Evolutionary conservation across 2,329 filamentous ascomycete species (phyloP), one percentile per base, ranked within the genome.

Genomic region (Teratosphaeria viscida): DNA sequence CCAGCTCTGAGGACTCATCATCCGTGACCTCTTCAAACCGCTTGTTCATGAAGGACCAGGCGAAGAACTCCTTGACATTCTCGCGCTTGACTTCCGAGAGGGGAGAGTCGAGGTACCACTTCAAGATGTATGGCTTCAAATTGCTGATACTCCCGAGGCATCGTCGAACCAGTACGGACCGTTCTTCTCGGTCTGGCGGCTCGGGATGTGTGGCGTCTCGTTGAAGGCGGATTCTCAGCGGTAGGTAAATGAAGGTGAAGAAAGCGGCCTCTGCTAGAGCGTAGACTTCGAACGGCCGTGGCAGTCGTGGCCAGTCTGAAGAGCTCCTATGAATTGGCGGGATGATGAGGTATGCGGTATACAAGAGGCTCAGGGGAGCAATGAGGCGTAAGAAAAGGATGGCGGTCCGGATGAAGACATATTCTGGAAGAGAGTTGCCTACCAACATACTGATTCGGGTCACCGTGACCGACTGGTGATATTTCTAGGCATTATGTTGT

Each of bases 1-100:
- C 78, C 43, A 85, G 65, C 68, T 82, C 79, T 39, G 79, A 77
- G 76, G 14, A 16, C 26, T 53, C 52, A 27, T 16, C 69, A 2
- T 76, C 72, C 4, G 70, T n/a, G 75, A 74, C 61, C 86, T 84
- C 62, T 87, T 80, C 67, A 87, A 82, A 83, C 63, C 77, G 79
- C 43, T 57, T 57, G 57, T 63, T 63, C 49, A 61, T 80, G 66
- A 88, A 82, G 1, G 82, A 85, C 86, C 85, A 89, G 5, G 81
- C 75, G 34, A 85, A 72, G 64, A 87, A 87, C 62, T 88, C 84
- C 63, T 77, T 79, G 52, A 88, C 73, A 65, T 88, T 87, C 19
- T 87, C 84, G 23, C 80, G 75, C 55, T 78, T 75, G 56, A 88
- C 81, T 43, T 85, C 81, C 11, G 73, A 67, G 1, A 75, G 59